Base-by-base conservation (phyloP, 139 green algal species). In the Volvox reticuliferus region DNA sequence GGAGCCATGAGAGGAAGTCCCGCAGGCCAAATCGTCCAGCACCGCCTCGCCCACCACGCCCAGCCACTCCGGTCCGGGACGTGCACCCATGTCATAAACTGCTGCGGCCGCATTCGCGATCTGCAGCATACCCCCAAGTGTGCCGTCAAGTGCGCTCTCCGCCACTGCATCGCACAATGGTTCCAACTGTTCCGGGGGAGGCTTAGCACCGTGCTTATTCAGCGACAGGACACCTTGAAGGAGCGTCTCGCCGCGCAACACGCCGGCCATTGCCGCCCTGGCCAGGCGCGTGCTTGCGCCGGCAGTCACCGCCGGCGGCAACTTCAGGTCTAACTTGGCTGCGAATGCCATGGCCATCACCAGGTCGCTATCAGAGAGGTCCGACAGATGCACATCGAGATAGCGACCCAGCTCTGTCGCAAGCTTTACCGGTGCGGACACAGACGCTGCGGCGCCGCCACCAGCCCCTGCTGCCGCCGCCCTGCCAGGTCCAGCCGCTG, bases 41-140 rank as follows among this genome's bases (percentile, higher is more conserved):
- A 89, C 62, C 6, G 69, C 85, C 28, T 89, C 85, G 37, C 2
- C 1, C 37, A 89, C 3, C 18, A 5, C 16, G 33, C 1, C 44
- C 18, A 89, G 68, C 69, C 69, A 90, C 73, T 83, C 73, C 21
- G 12, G 1, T 1, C 19, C 44, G 35, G 71, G 73, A 6, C 86
- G 71, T 2, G 86, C 86, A 75, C 86, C 73, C 50, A 90, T 83
- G 73, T 90, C 86, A n/a, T 84, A 63, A 50, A 90, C 50, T 55
- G 73, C 86, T 5, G 71, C 86, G 0, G 50, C 50, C 13, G 21
- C 37, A 30, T 37, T 20, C 69, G 67, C 26, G 2, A 88, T n/a
- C 36, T 80, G 14, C 50, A 79, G 33, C 63, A 88, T 2, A 2
- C 82, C 82, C 14, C 82, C 63, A 32, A 88, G 82, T 20, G 24